These are phyloP conservation scores for Cnidoscolus chayamansa DNA, from an alignment of 441 rosid genomes.

Conservation along the genomic window DNA sequence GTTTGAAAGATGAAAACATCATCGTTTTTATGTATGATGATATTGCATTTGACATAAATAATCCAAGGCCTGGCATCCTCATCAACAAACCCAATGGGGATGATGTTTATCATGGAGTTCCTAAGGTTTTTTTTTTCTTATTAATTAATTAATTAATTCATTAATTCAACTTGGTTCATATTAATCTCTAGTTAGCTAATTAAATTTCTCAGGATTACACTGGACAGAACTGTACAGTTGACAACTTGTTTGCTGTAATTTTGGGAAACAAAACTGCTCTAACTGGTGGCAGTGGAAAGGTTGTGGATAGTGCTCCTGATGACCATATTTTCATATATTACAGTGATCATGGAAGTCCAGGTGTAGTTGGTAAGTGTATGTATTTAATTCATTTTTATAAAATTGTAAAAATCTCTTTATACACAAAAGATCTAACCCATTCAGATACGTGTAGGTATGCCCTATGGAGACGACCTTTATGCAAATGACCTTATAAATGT, in stretches of 20 bases:
- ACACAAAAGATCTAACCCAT: no score
- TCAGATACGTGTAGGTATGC: conserved; percentile 33
- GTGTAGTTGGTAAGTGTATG: conserved; percentile 37
- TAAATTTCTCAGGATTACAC: conserved; percentile 51
- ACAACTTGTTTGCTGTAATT: conserved; percentile 49
- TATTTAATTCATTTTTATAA: not conserved
- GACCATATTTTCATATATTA: conserved; percentile 59
- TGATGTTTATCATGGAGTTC: conserved; percentile 65
- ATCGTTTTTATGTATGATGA: conserved; percentile 30
- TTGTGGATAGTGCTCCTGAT: conserved; percentile 52
- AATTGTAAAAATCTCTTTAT: no score
- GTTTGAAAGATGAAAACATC: conserved; percentile 54
- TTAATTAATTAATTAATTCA: not conserved
- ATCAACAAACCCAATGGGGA: conserved; percentile 53
- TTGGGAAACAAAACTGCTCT: conserved; percentile 63
- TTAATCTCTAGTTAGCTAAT: not conserved
- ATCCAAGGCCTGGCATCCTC: conserved; percentile 64
- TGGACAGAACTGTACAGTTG: conserved; percentile 33
- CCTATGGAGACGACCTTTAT: conserved; percentile 24
- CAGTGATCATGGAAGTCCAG: conserved; percentile 63
- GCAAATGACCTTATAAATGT: conserved; percentile 47
- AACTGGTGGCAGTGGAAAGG: conserved; percentile 65
- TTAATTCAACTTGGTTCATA: no score
- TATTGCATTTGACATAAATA: conserved; percentile 32
- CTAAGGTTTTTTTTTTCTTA: conserved; percentile 37